Evolutionary conservation across 192 early-diverging fungal genomes (phyloP).

Genomic region (Allomyces arbusculus): DNA sequence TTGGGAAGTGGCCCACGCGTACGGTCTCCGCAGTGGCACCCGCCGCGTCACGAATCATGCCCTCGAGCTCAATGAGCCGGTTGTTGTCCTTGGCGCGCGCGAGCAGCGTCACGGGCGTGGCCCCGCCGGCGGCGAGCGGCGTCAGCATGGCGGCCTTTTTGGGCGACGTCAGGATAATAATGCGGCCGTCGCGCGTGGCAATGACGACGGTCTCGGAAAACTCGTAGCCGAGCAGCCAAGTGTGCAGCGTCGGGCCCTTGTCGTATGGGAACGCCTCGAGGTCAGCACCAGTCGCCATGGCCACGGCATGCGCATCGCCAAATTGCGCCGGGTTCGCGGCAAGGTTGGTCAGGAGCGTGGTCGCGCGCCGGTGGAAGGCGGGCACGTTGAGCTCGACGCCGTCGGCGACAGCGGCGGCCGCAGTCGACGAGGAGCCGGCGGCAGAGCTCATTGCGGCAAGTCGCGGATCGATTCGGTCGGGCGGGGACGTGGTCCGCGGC

Average conservation of each 20-base stretch:
- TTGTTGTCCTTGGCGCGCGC: slow-evolving; percentile 55
- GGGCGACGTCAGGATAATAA: slow-evolving; percentile 56
- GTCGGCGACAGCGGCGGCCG: no score
- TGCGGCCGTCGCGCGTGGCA: slow-evolving; percentile 49
- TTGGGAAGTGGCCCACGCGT: slow-evolving; percentile 47
- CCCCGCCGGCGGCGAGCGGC: slow-evolving; percentile 30
- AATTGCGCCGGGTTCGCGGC: not conserved
- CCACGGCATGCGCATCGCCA: not conserved
- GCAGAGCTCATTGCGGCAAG: no score
- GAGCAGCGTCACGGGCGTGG: slow-evolving; percentile 54
- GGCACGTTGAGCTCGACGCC: slow-evolving; percentile 16
- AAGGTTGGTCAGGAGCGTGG: slow-evolving; percentile 9
- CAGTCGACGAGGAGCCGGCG: no score
- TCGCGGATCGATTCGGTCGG: no score
- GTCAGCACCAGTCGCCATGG: not conserved
- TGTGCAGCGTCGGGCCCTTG: slow-evolving; percentile 26
- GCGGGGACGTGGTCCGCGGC: no score
- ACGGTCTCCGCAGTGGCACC: slow-evolving; percentile 5
- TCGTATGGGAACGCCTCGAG: slow-evolving; percentile 15
- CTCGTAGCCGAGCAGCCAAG: slow-evolving; percentile 85
- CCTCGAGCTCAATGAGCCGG: slow-evolving; percentile 34
- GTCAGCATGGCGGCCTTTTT: slow-evolving; percentile 47
- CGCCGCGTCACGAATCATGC: slow-evolving; percentile 20
- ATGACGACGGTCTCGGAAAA: slow-evolving; percentile 68
- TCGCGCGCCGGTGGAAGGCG: slow-evolving; percentile 17